A percentile compares a stretch with the other conserved stretches of the same genome.
Conservation (phyloP, 495 filamentous ascomycete genomes). For the Lophiostoma macrostomum region DNA sequence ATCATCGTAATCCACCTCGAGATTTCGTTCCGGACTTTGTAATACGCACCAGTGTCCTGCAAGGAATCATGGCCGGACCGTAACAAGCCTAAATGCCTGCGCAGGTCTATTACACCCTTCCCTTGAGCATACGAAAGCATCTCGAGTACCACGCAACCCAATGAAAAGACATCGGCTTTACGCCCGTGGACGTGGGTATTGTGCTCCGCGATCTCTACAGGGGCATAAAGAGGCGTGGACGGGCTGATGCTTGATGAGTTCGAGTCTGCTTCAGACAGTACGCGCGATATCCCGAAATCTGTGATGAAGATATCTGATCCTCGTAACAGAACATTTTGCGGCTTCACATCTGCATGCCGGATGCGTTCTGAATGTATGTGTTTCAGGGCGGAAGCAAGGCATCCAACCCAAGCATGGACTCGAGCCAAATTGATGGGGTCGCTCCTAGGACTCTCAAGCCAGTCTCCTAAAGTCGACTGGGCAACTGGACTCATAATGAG, state of each 20-base stretch:
- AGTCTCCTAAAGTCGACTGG: slow-evolving; percentile 14
- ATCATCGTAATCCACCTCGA: slow-evolving; percentile 12
- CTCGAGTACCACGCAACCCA: slow-evolving; percentile 26
- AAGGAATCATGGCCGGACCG: neutral
- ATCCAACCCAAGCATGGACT: slow-evolving; percentile 20
- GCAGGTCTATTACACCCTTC: slow-evolving; percentile 2
- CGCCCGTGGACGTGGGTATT: slow-evolving; percentile 19
- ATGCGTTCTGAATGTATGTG: slow-evolving; percentile 21
- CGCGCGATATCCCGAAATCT: slow-evolving; percentile 26
- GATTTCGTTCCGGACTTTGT: slow-evolving; percentile 7
- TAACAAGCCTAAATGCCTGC: slow-evolving; percentile 10
- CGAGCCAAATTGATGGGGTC: neutral
- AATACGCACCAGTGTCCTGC: slow-evolving; percentile 5
- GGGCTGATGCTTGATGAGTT: slow-evolving; percentile 27
- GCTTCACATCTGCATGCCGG: slow-evolving; percentile 27
- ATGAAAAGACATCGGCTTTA: slow-evolving; percentile 27
- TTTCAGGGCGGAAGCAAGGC: slow-evolving; percentile 25
- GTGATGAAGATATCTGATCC: slow-evolving; percentile 15
- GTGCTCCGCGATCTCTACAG: slow-evolving; percentile 19
- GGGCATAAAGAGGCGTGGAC: slow-evolving; percentile 23
- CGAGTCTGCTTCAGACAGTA: slow-evolving; percentile 26
- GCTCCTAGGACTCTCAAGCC: neutral
- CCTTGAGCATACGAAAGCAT: slow-evolving; percentile 17
- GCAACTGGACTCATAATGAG: slow-evolving; percentile 26
- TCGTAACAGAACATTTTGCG: slow-evolving; percentile 20